These are phyloP conservation scores for Scedosporium apiospermum DNA, from an alignment of 2,329 filamentous ascomycete species.

Conservation along the genomic window DNA sequence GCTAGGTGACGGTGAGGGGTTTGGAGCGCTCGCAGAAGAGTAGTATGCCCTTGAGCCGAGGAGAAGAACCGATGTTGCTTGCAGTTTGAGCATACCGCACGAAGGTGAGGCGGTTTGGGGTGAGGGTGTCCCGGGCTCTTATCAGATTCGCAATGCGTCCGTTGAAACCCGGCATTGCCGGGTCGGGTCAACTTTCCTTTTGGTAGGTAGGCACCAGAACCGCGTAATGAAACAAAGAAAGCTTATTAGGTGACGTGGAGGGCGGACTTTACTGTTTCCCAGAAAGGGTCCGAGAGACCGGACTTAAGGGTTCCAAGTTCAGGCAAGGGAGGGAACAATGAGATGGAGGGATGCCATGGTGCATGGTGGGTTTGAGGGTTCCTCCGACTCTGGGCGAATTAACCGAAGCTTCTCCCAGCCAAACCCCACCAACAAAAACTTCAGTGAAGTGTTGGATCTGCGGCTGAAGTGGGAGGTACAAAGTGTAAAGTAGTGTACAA, in stretches of 20 bases:
- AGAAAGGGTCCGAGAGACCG: slow-evolving; percentile 1
- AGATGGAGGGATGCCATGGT: not conserved
- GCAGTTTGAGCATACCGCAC: slow-evolving; percentile 36
- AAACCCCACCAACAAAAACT: not conserved
- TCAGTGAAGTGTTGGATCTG: too few relatives aligned
- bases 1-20: slow-evolving; percentile 1
- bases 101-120: slow-evolving; percentile 10
- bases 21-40: slow-evolving; percentile 18
- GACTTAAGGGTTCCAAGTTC: slow-evolving; percentile 3
- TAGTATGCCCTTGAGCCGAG: slow-evolving; percentile 30
- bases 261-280: not conserved
- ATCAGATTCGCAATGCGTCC: not conserved
- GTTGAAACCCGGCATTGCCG: slow-evolving; percentile 2
- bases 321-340: too few relatives aligned
- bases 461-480: too few relatives aligned
- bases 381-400: not conserved
- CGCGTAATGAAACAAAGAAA: not conserved
- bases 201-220: not conserved
- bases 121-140: not conserved
- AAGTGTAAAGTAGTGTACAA: too few relatives aligned
- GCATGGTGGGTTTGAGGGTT: not conserved
- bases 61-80: slow-evolving; percentile 27
- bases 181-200: not conserved
- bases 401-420: not conserved
- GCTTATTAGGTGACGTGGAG: not conserved